Conservation (phyloP, 164 flowering plant species). For the Cinnamomum micranthum region DNA sequence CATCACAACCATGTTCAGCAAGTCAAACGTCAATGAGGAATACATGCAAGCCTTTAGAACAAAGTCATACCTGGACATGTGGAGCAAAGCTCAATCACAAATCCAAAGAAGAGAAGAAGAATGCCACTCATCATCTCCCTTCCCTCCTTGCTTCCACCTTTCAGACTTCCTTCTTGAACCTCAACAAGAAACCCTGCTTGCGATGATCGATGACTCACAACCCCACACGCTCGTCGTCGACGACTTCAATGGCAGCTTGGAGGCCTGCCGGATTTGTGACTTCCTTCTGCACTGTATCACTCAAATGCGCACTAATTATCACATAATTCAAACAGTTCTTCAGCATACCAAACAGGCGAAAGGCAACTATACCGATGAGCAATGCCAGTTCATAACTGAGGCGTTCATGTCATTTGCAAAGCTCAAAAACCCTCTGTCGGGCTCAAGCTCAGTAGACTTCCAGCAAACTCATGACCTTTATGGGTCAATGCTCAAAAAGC, state of each 20-base stretch:
- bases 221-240: slow-evolving; percentile 39
- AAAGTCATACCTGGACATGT: slow-evolving; percentile 49
- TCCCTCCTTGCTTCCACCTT: slow-evolving; percentile 16
- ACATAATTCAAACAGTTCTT: slow-evolving; percentile 30
- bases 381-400: slow-evolving; percentile 14
- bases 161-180: slow-evolving; percentile 53
- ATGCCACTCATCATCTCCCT: slow-evolving; percentile 9
- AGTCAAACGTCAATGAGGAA: slow-evolving; percentile 49
- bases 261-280: slow-evolving; percentile 56
- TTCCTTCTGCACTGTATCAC: slow-evolving; percentile 41
- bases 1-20: slow-evolving; percentile 1
- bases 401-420: slow-evolving; percentile 29
- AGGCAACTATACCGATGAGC: slow-evolving; percentile 18
- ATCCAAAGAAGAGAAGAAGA: slow-evolving; percentile 16
- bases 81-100: slow-evolving; percentile 38
- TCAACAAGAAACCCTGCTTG: slow-evolving; percentile 39
- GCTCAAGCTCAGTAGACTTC: slow-evolving; percentile 32
- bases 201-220: slow-evolving; percentile 35
- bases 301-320: slow-evolving; percentile 32
- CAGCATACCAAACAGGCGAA: slow-evolving; percentile 6
- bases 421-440: slow-evolving; percentile 37
- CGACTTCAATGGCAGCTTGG: slow-evolving; percentile 56
- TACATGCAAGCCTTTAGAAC: slow-evolving; percentile 50
- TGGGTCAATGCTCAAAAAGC: slow-evolving; percentile 32
- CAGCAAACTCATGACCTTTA: slow-evolving; percentile 39